Percentiles rank a stretch among this genome's conserved stretches.
These are phyloP conservation scores for Xylariaceae sp. DNA, from an alignment of 2,329 filamentous ascomycete genomes.

Conservation along the genomic window DNA sequence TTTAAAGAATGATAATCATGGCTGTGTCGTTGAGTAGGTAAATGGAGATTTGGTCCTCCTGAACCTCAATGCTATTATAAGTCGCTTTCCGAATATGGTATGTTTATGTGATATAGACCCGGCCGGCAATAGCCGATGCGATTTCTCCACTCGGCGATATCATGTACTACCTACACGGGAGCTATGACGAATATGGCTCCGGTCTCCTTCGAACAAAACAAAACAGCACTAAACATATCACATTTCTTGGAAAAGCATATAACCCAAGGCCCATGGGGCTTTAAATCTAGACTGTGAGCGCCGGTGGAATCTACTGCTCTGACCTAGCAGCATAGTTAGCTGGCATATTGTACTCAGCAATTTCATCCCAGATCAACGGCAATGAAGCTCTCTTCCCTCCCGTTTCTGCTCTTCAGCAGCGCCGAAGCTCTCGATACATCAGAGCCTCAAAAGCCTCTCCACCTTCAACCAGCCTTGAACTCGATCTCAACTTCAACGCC, in stretches of 20 bases:
- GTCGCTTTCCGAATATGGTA: not conserved
- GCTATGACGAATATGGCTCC: not conserved
- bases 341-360: not conserved
- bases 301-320: too few species aligned
- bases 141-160: not conserved
- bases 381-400: conserved; percentile 22
- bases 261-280: too few species aligned
- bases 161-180: too few species aligned
- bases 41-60: not conserved
- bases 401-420: conserved; percentile 13
- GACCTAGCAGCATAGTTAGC: too few species aligned
- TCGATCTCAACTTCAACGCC: not conserved
- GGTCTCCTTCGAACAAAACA: not conserved
- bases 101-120: not conserved
- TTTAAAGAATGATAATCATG: too few species aligned
- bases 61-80: not conserved
- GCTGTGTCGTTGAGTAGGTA: not conserved
- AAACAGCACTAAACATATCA: too few species aligned
- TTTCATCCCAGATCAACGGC: not conserved
- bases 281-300: too few species aligned
- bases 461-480: not conserved
- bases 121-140: not conserved
- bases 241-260: too few species aligned
- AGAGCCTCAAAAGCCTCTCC: conserved; percentile 20
- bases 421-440: conserved; percentile 13